Conservation (phyloP, 2,329 filamentous ascomycete genomes). For the Monilinia fructicola region DNA sequence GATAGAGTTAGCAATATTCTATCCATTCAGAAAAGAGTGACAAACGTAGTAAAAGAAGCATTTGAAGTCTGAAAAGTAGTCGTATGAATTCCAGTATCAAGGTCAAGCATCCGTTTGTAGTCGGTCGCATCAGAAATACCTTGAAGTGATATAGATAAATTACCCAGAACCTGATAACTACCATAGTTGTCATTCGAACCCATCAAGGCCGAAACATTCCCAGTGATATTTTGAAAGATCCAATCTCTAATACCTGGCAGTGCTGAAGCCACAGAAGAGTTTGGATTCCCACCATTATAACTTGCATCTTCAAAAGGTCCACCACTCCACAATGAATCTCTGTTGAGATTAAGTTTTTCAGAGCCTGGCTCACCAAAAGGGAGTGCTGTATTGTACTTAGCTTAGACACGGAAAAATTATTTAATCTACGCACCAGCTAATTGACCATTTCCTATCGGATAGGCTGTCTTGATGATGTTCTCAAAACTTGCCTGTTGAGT, state of each 20-base stretch:
- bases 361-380: constrained; percentile 46
- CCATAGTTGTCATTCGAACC: constrained; percentile 47
- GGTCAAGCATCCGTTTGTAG: constrained; percentile 48
- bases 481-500: constrained; percentile 26
- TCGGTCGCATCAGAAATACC: constrained; percentile 37
- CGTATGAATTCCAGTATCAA: constrained; percentile 46
- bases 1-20: constrained; percentile 40
- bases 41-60: constrained; percentile 8
- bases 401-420: too few relatives aligned
- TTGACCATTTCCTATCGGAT: constrained; percentile 51
- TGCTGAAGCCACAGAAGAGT: constrained; percentile 39
- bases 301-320: constrained; percentile 2
- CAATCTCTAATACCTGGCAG: constrained; percentile 47
- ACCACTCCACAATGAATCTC: constrained; percentile 49
- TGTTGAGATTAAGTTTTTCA: constrained; percentile 47
- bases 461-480: constrained; percentile 43
- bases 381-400: constrained; percentile 39
- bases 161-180: constrained; percentile 49
- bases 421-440: constrained; percentile 42
- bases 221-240: constrained; percentile 52
- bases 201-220: constrained; percentile 38
- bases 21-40: neutral
- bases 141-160: constrained; percentile 46
- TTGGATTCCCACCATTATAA: constrained; percentile 51
- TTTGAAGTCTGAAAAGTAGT: constrained; percentile 32